Conservation (phyloP, 441 rosid genomes). For the Populus hybrid region DNA sequence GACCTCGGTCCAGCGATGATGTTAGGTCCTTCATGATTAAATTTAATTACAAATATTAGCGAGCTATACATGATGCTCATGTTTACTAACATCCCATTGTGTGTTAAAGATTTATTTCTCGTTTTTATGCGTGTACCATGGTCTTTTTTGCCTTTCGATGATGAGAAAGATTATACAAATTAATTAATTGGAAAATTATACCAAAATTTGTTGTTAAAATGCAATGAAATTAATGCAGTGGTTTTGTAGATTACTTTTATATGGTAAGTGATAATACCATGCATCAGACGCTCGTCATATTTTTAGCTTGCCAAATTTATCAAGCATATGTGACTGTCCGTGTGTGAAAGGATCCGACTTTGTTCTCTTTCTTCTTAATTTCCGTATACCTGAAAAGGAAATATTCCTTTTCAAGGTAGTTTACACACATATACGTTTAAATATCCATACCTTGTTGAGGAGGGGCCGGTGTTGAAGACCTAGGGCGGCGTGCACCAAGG, state of each 20-base stretch:
- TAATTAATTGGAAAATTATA: too few relatives aligned
- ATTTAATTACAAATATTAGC: neutral
- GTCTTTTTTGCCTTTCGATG: neutral
- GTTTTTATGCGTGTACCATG: neutral
- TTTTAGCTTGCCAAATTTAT: too few relatives aligned
- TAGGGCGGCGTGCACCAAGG: constrained; percentile 74
- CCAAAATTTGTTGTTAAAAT: too few relatives aligned
- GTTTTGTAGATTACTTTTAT: neutral
- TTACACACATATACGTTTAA: neutral
- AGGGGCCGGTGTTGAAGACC: constrained; percentile 40
- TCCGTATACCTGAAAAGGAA: neutral
- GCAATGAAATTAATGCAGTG: neutral
- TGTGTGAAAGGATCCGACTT: too few relatives aligned
- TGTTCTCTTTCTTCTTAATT: neutral
- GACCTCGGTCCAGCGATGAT: constrained; percentile 40
- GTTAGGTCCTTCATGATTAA: constrained; percentile 38
- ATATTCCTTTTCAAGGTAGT: neutral
- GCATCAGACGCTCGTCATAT: neutral
- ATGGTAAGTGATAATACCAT: neutral
- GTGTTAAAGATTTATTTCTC: neutral
- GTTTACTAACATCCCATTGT: neutral
- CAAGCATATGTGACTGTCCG: too few relatives aligned
- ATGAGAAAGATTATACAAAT: too few relatives aligned
- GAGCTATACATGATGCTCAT: neutral
- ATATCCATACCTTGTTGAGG: constrained; percentile 54